Conservation (phyloP, 805 yeast species). For the Yarrowia osloensis region DNA sequence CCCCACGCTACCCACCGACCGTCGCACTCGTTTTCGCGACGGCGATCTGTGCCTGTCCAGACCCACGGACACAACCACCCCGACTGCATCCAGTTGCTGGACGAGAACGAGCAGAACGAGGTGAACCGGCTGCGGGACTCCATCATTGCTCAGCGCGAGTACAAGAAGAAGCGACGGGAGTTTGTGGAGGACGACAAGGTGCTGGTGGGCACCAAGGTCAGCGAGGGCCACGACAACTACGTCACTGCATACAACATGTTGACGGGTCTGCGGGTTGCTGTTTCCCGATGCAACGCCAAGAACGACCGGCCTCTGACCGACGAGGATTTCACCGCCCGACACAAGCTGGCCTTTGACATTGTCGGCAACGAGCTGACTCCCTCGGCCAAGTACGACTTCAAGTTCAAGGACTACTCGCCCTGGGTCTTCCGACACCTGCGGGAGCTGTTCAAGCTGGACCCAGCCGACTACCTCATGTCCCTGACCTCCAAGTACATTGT, state of each 20-base stretch:
- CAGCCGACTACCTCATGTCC: conserved; percentile 92
- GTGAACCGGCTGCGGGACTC: conserved; percentile 40
- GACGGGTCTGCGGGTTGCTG: conserved; percentile 94
- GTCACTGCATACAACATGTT: conserved; percentile 96
- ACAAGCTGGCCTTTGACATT: conserved; percentile 82
- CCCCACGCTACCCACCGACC: conserved; percentile 6
- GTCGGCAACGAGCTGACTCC: conserved; percentile 86
- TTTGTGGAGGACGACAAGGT: conserved; percentile 49
- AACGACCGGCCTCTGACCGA: conserved; percentile 70
- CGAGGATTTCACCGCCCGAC: conserved; percentile 67
- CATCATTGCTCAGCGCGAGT: conserved; percentile 41
- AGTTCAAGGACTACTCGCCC: conserved; percentile 95
- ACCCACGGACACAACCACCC: conserved; percentile 11
- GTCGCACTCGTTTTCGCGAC: conserved; percentile 19
- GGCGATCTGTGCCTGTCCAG: conserved; percentile 25
- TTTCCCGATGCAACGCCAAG: conserved; percentile 82
- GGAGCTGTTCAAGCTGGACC: conserved; percentile 79
- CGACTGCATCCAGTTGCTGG: conserved; percentile 27
- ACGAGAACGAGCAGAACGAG: conserved; percentile 34
- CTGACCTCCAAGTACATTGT: conserved; percentile 90
- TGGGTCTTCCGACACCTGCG: conserved; percentile 88
- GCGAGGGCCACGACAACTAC: conserved; percentile 91
- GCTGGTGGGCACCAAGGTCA: conserved; percentile 74
- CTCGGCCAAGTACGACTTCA: conserved; percentile 91
- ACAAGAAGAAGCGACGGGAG: conserved; percentile 38